A percentile compares a stretch with the other conserved stretches of the same genome.
phyloP scores from a whole-genome alignment of 768 basidiomycete genomes.

The Podaxis pistillaris region DNA sequence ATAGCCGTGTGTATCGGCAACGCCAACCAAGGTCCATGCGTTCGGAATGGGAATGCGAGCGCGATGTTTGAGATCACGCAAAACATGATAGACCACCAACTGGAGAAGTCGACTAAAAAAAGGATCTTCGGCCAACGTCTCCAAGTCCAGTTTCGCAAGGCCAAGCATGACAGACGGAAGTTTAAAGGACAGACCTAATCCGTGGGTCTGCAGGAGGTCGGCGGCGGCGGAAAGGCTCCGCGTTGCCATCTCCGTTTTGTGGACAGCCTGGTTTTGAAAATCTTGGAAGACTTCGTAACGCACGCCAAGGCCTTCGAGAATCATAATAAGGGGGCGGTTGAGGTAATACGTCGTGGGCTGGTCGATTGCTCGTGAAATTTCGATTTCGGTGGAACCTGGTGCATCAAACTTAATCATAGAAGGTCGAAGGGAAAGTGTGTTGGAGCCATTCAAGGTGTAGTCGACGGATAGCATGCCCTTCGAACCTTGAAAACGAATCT shows the following conservation, averaged over 20 bases:
- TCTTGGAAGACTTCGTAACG: conserved; percentile 48
- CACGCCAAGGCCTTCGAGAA: conserved; percentile 58
- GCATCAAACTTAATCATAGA: conserved; percentile 71
- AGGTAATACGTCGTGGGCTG: conserved; percentile 53
- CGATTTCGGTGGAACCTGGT: conserved; percentile 44
- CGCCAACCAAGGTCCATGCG: conserved; percentile 66
- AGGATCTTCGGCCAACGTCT: conserved; percentile 29
- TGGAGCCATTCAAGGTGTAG: conserved; percentile 41
- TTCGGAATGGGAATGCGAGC: conserved; percentile 65
- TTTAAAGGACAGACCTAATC: conserved; percentile 55
- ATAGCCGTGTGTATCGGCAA: conserved; percentile 60
- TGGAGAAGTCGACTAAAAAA: conserved; percentile 53
- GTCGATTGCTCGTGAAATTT: conserved; percentile 64
- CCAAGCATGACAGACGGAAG: conserved; percentile 48
- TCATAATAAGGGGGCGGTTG: conserved; percentile 67
- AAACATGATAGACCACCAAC: conserved; percentile 54
- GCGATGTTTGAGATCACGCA: conserved; percentile 61
- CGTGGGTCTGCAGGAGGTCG: conserved; percentile 48
- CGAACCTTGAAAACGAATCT: conserved; percentile 60
- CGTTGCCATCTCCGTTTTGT: conserved; percentile 39
- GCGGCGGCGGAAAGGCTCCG: conserved; percentile 43
- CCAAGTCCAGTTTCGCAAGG: conserved; percentile 46
- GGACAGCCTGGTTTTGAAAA: conserved; percentile 51
- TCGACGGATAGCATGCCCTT: conserved; percentile 66
- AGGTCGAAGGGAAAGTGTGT: conserved; percentile 45